These are phyloP conservation scores for Coemansia sp. DNA, from an alignment of 192 early-diverging fungal genomes.

Conservation along the genomic window DNA sequence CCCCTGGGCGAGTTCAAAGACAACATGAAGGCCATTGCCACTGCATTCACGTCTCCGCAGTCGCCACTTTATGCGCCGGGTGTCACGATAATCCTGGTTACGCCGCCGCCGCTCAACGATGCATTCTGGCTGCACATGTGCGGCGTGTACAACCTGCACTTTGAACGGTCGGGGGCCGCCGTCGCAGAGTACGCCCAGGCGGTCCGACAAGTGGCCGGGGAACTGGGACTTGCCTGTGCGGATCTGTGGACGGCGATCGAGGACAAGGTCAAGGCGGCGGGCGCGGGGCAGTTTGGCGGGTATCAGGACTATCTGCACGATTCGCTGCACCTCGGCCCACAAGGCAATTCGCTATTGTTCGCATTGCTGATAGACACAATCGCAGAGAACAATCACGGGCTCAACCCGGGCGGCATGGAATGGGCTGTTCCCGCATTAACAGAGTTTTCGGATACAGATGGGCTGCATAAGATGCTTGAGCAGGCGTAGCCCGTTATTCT, in stretches of 20 bases:
- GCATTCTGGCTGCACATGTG: no score
- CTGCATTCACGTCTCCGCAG: background rate
- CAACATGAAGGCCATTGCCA: conserved; percentile 10
- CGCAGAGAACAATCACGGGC: conserved; percentile 1
- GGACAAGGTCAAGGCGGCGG: background rate
- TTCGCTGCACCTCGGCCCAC: conserved; percentile 27
- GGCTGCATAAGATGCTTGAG: no score
- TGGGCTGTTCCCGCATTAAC: conserved; percentile 6
- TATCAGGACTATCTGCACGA: conserved; percentile 18
- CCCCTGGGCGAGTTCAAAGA: conserved; percentile 24
- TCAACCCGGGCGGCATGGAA: conserved; percentile 15
- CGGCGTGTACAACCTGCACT: no score
- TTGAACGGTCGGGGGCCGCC: conserved; percentile 3
- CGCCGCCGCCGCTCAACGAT: conserved; percentile 25
- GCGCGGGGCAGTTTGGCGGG: background rate
- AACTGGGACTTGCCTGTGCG: conserved; percentile 10
- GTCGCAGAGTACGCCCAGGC: conserved; percentile 11
- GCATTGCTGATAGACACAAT: conserved; percentile 9
- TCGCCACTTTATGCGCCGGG: conserved; percentile 1
- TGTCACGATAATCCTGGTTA: conserved; percentile 20
- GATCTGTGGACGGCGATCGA: conserved; percentile 42
- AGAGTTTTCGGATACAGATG: background rate
- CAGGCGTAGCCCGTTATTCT: no score
- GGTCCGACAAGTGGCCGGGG: conserved; percentile 1
- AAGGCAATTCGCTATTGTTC: conserved; percentile 32